Evolutionary conservation across 2,329 filamentous ascomycete species (phyloP), one percentile per base, ranked within the genome.

Genomic region (Rhinocladiella similis): DNA sequence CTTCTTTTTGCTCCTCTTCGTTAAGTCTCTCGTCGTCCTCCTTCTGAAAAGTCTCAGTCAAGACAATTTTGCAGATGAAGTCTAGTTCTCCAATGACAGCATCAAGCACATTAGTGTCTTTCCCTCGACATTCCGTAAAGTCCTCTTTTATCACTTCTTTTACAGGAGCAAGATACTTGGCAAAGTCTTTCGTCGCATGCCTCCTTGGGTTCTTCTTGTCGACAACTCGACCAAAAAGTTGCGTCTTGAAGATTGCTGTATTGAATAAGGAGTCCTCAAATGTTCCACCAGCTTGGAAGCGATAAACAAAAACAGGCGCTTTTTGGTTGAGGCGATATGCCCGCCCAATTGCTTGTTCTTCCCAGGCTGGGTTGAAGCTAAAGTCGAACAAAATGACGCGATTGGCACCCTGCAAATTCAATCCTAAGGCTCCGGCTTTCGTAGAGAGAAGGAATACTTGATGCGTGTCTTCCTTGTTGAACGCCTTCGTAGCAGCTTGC

Each of bases 361-460:
- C 92, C 68, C 86, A 80, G 4, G 85, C 81, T 0, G 92, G 92
- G 61, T 92, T 94, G 74, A 86, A 96, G 59, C 81, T 79, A 67
- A 88, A 90, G 69, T 97, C 92, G 54, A 95, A 88, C 18, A 97
- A 87, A 18, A 97, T 82, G 1, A 96, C 89, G 18, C 92, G 84
- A 68, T 91, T 96, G 1, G 92, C 92, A 1, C 88, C 86, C 39
- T 84, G 83, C 12, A 97, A 87, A 62, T 97, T 97, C 48, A 96
- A 77, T 0, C 92, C 92, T 1, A 91, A 75, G 0, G 91, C 90
- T 19, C 91, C 92, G 7, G 92, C 90, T 57, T 73, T 85, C 1
- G 91, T 96, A 0, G 91, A 96, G 54, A 96, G 91, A 1, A 97
- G 75, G 67, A 90, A 90, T 0, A 95, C 78, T 16, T 76, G 66